Percentiles rank a stretch among this genome's conserved stretches.
These are phyloP conservation scores for Aureobasidium sp. DNA, from an alignment of 2,329 filamentous ascomycete genomes.

Conservation along the genomic window DNA sequence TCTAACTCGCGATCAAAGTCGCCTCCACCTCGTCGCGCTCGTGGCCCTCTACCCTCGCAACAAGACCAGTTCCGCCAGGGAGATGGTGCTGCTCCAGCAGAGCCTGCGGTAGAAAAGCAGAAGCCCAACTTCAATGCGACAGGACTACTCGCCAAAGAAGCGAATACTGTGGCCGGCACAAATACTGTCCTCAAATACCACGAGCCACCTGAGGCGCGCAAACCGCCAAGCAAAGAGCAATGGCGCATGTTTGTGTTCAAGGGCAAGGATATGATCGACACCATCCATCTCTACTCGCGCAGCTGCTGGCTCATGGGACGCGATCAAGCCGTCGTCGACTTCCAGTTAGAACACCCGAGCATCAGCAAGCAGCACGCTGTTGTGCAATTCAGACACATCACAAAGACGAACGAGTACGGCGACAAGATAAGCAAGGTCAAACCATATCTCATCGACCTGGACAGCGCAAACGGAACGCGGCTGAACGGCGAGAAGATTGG, in stretches of 20 bases:
- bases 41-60: conserved; percentile 41
- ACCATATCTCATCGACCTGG: conserved; percentile 88
- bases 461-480: conserved; percentile 83
- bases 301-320: conserved; percentile 90
- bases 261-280: conserved; percentile 70
- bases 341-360: conserved; percentile 81
- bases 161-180: conserved; percentile 72
- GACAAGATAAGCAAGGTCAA: conserved; percentile 64
- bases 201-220: conserved; percentile 87
- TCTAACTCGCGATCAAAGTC: conserved; percentile 31
- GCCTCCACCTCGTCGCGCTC: conserved; percentile 34
- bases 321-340: conserved; percentile 72
- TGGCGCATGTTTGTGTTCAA: conserved; percentile 97
- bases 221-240: conserved; percentile 66
- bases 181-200: conserved; percentile 87
- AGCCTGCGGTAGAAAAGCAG: conserved; percentile 55
- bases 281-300: conserved; percentile 64
- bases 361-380: conserved; percentile 94
- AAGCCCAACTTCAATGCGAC: conserved; percentile 80
- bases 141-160: conserved; percentile 77
- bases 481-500: conserved; percentile 72
- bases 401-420: conserved; percentile 78
- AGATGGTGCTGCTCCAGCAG: conserved; percentile 25
- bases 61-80: conserved; percentile 35
- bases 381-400: conserved; percentile 81